A percentile compares a stretch with the other conserved stretches of the same genome.
Conservation (phyloP, 2,329 filamentous ascomycete species). For the Aspergillus sp. region DNA sequence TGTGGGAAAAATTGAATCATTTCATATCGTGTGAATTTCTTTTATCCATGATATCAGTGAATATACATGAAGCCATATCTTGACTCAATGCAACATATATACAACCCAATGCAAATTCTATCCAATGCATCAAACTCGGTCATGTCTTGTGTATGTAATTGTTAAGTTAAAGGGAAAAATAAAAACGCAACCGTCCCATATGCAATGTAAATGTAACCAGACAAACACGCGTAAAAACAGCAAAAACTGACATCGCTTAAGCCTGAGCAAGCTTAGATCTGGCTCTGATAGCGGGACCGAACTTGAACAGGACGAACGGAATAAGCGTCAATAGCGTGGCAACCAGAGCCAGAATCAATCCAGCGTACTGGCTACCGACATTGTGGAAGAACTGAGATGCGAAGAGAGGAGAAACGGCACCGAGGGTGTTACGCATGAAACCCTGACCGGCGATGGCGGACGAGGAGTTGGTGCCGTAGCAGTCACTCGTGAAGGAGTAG, state of each 20-base stretch:
- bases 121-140: neutral
- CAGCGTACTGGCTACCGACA: conserved; percentile 54
- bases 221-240: neutral
- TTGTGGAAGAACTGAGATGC: conserved; percentile 55
- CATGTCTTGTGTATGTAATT: neutral
- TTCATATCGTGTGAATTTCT: neutral
- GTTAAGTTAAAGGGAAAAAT: neutral
- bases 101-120: neutral
- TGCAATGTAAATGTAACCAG: neutral
- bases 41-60: neutral
- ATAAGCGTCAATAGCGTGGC: conserved; percentile 39
- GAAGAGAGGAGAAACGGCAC: conserved; percentile 54
- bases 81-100: neutral
- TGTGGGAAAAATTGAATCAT: neutral
- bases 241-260: neutral
- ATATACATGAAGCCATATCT: neutral
- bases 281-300: conserved; percentile 28
- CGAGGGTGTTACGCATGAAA: conserved; percentile 54
- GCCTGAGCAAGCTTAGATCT: conserved; percentile 29
- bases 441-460: conserved; percentile 52
- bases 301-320: conserved; percentile 32
- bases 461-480: conserved; percentile 47
- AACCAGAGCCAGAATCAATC: conserved; percentile 49
- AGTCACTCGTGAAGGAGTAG: conserved; percentile 55
- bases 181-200: neutral